Conservation (phyloP, 1,139 yeast species). For the Blastobotrys arbuscula region DNA sequence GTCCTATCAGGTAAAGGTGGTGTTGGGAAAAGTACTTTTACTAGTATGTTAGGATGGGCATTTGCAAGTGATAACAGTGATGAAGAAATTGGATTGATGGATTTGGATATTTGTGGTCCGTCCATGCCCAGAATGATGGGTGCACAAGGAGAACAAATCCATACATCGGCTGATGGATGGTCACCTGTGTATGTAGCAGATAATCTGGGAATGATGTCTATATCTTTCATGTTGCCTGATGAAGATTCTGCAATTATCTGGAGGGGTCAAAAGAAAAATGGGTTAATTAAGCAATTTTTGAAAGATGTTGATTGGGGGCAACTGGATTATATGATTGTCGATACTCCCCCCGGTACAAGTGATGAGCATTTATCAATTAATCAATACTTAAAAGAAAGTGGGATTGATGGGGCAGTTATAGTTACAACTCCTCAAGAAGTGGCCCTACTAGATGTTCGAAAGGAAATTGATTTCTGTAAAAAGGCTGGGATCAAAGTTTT, state of each 20-base stretch:
- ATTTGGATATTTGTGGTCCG: constrained; percentile 96
- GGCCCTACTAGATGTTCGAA: constrained; percentile 87
- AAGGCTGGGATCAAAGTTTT: constrained; percentile 81
- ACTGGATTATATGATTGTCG: constrained; percentile 82
- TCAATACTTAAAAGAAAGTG: constrained; percentile 79
- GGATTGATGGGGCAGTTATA: constrained; percentile 91
- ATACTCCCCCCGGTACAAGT: constrained; percentile 98
- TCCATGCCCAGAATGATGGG: constrained; percentile 94
- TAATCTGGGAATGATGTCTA: constrained; percentile 91
- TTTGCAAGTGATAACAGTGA: constrained; percentile 87
- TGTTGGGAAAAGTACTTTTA: constrained; percentile 94
- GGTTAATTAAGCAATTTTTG: constrained; percentile 85
- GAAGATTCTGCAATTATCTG: constrained; percentile 92
- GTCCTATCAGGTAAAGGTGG: constrained; percentile 97
- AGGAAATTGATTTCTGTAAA: constrained; percentile 89
- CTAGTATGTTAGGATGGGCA: constrained; percentile 95
- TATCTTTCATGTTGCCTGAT: constrained; percentile 91
- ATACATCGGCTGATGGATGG: constrained; percentile 90
- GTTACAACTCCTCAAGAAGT: constrained; percentile 99
- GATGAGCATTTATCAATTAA: constrained; percentile 94
- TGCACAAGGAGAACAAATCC: constrained; percentile 79
- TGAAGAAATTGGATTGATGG: constrained; percentile 93
- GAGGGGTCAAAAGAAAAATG: constrained; percentile 95
- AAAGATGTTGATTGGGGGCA: constrained; percentile 97
- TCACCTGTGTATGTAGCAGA: constrained; percentile 95